A percentile compares a stretch with the other conserved stretches of the same genome.
These are phyloP conservation scores for Podospora pseudocomata DNA, from an alignment of 495 filamentous ascomycete species.

Conservation along the genomic window DNA sequence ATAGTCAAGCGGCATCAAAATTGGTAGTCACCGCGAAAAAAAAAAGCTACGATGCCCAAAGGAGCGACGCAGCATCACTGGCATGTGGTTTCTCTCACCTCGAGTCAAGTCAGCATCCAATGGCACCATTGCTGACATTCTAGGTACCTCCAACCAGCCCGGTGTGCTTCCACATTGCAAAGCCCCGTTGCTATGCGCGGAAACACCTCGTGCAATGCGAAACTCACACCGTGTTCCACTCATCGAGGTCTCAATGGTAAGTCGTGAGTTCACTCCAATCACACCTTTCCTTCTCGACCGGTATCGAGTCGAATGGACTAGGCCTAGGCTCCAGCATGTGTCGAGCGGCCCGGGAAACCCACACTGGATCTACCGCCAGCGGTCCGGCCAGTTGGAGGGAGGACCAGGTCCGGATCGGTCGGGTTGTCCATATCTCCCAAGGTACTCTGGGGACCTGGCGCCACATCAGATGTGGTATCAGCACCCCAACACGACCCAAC, in stretches of 20 bases:
- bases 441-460: too few species aligned
- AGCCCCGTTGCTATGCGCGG: constrained; percentile 12
- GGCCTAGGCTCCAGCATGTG: too few species aligned
- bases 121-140: neutral
- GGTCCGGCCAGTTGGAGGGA: too few species aligned
- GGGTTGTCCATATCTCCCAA: too few species aligned
- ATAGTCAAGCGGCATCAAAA: neutral
- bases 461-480: too few species aligned
- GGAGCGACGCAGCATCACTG: constrained; percentile 17
- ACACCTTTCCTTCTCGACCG: neutral
- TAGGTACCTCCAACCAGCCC: constrained; percentile 3
- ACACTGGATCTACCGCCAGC: too few species aligned
- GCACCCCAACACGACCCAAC: too few species aligned
- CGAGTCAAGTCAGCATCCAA: neutral
- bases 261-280: neutral
- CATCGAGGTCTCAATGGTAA: constrained; percentile 15
- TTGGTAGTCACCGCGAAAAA: neutral
- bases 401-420: too few species aligned
- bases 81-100: neutral
- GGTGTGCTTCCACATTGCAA: constrained; percentile 9
- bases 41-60: neutral
- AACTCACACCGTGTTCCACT: constrained; percentile 10
- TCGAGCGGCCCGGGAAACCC: too few species aligned
- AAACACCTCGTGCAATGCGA: constrained; percentile 9
- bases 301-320: neutral